These are phyloP conservation scores for Phragmites australis DNA, from an alignment of 176 grass and related monocot species.

Conservation along the genomic window DNA sequence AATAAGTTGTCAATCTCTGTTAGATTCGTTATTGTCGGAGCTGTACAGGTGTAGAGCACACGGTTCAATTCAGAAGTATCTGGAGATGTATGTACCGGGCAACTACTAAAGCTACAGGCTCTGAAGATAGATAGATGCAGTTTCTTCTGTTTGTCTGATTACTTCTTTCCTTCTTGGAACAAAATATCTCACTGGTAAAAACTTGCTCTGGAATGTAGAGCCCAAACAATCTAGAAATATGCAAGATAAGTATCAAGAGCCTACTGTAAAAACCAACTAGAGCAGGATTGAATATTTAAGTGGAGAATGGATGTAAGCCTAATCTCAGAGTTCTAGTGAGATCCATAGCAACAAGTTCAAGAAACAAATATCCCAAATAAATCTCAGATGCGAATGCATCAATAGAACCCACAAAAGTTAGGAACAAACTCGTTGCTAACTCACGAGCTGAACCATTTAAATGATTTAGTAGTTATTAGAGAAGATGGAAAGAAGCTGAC, in stretches of 20 bases:
- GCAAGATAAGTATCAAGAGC: constrained; percentile 10
- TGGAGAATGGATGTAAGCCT: neutral
- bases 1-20: too few relatives aligned
- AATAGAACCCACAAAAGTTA: neutral
- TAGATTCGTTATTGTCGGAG: too few relatives aligned
- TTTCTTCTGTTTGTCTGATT: constrained; percentile 9
- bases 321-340: neutral
- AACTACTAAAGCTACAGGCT: neutral
- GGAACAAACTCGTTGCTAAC: neutral
- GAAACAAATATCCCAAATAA: neutral
- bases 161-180: constrained; percentile 20
- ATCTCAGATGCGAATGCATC: constrained; percentile 12
- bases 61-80: constrained; percentile 14
- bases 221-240: constrained; percentile 26
- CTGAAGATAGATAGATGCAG: neutral
- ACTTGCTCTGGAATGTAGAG: neutral
- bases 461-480: neutral
- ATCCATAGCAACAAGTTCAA: constrained; percentile 28
- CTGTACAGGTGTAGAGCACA: too few relatives aligned
- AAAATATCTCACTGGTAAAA: constrained; percentile 5
- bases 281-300: neutral
- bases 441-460: neutral
- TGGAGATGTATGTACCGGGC: constrained; percentile 2
- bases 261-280: neutral
- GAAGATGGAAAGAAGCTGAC: constrained; percentile 18